phyloP scores from a whole-genome alignment of 2,329 filamentous ascomycete genomes.

The Fusarium torulosum region DNA sequence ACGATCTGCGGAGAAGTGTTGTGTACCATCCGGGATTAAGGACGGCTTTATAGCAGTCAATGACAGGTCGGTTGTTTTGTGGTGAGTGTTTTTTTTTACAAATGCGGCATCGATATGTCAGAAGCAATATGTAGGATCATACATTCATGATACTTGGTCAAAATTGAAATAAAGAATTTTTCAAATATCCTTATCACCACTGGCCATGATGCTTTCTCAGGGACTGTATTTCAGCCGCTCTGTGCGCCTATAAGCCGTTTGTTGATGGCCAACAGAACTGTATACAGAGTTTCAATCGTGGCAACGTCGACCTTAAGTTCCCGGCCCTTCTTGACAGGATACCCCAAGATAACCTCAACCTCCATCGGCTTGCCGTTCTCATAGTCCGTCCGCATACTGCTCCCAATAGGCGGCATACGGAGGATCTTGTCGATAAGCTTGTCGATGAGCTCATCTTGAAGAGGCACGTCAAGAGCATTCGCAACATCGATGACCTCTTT shows the following conservation, averaged over 20 bases:
- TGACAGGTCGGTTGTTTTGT: too few relatives aligned
- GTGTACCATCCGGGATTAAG: background rate
- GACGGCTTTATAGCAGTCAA: background rate
- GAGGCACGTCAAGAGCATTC: slow-evolving; percentile 61
- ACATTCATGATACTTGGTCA: background rate
- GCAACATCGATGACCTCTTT: slow-evolving; percentile 69
- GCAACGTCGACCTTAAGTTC: slow-evolving; percentile 67
- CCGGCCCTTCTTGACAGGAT: slow-evolving; percentile 67
- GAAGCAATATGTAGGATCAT: accelerated
- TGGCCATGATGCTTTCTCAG: too few relatives aligned
- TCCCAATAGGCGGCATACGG: slow-evolving; percentile 58
- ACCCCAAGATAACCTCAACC: slow-evolving; percentile 72
- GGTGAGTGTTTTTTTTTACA: too few relatives aligned
- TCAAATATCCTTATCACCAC: too few relatives aligned
- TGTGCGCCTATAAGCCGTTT: slow-evolving; percentile 5
- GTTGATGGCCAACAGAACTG: slow-evolving; percentile 52
- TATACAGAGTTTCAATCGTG: slow-evolving; percentile 58
- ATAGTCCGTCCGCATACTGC: slow-evolving; percentile 70
- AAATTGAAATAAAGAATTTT: too few relatives aligned
- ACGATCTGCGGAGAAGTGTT: slow-evolving; percentile 21
- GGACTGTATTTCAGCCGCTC: background rate
- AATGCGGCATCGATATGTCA: too few relatives aligned
- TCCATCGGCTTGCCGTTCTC: slow-evolving; percentile 70
- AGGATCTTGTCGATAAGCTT: slow-evolving; percentile 63
- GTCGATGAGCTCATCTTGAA: slow-evolving; percentile 61